Evolutionary conservation across 371 early-diverging fungal species (phyloP).

Genomic region (Thermomucor indicae-seudaticae): DNA sequence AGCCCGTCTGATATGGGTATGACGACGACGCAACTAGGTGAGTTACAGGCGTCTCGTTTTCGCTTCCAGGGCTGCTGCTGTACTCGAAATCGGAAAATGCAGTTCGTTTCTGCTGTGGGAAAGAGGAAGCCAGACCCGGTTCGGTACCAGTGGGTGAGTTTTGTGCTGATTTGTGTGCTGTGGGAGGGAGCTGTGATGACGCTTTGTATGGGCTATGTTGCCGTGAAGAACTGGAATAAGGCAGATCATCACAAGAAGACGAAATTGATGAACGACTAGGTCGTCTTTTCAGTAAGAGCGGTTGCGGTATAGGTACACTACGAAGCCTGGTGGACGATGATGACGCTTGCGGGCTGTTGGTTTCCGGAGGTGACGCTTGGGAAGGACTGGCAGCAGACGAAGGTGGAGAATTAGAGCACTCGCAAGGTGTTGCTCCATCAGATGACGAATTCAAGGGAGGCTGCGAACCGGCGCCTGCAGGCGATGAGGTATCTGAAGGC

Average conservation of each 20-base stretch:
- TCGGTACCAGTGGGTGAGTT: not conserved
- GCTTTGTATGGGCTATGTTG: conserved; percentile 1
- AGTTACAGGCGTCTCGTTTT: conserved; percentile 1
- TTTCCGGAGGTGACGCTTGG: not conserved
- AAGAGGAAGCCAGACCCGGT: not conserved
- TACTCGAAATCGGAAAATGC: conserved; percentile 10
- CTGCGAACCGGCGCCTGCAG: not conserved
- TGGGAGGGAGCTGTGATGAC: conserved; percentile 4
- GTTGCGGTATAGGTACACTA: conserved; percentile 29
- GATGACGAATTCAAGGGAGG: not conserved
- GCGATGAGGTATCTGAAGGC: conserved; percentile 3
- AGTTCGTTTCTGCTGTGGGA: too few species aligned
- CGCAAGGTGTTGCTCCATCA: not conserved
- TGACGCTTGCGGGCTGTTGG: conserved; percentile 10
- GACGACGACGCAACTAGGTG: conserved; percentile 3
- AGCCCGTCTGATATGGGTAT: not conserved
- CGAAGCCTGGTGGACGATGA: conserved; percentile 16
- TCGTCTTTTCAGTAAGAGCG: conserved; percentile 18
- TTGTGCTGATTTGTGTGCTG: not conserved
- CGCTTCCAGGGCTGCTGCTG: conserved; percentile 18
- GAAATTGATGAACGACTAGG: conserved; percentile 28
- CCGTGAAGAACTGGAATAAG: not conserved
- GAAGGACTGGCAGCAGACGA: not conserved
- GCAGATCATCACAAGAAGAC: conserved; percentile 14
- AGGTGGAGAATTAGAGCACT: not conserved